Evolutionary conservation across 2,329 filamentous ascomycete species (phyloP), one percentile per base, ranked within the genome.

Genomic region (Xylariaceae sp.): DNA sequence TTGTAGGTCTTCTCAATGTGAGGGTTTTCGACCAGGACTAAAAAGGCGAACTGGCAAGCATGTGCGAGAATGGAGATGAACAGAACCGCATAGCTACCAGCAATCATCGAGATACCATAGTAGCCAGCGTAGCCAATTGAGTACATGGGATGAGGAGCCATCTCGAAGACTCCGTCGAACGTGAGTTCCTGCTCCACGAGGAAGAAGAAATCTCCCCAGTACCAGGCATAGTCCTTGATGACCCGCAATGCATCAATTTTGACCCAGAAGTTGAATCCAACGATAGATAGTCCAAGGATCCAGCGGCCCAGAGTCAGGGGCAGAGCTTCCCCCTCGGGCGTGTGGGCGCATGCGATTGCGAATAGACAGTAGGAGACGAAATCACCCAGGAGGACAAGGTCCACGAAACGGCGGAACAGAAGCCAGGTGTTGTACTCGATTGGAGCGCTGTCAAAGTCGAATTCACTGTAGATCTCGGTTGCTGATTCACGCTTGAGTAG

Each of bases 381-480:
- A 75, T 99, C 94, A 78, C 92, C 97, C 91, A 99, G 96, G 67
- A 99, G 78, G 68, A 97, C 97, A 69, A 99, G 76, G 75, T 99
- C 94, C 67, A 97, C 94, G 31, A 97, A 83, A 63, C 94, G 87
- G 62, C 94, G 87, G 75, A 99, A 99, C 61, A 97, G 84, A 51
- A 99, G 82, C 94, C 94, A 99, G 40, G 94, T 96, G 75, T 99
- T 99, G 81, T 97, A 99, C 80, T 99, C 94, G 70, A 97, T 79
- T 14, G 94, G 94, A 0, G 93, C 93, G 62, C 89, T 82, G 63
- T 96, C 92, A 67, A 99, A 96, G 58, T 86, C 85, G 76, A 97
- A 99, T 75, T 99, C 91, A 65, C 88, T 81, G 3, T 89, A 87
- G 57, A 99, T 96, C 75, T 99, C 97, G 63, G 90, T 88, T 74